A percentile compares a stretch with the other conserved stretches of the same genome.
These are phyloP conservation scores for Microcyclospora pomicola DNA, from an alignment of 2,329 filamentous ascomycete species.

Conservation along the genomic window DNA sequence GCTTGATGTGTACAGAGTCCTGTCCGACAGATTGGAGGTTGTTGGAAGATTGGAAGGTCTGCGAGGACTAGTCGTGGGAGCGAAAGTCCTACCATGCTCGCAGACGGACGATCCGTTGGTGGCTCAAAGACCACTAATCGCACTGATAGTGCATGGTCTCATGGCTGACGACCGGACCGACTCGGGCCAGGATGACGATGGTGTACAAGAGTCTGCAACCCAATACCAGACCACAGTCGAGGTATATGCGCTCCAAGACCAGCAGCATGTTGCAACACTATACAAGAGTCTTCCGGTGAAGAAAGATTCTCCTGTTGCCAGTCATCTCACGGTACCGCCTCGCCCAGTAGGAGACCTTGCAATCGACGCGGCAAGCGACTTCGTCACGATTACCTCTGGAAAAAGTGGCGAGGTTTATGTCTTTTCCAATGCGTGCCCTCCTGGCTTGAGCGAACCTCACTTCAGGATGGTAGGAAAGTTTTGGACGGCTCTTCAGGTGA, in stretches of 20 bases:
- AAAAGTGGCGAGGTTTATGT: constrained; percentile 78
- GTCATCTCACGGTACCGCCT: constrained; percentile 30
- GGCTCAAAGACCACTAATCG: constrained; percentile 57
- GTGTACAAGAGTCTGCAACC: constrained; percentile 18
- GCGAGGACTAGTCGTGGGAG: constrained; percentile 63
- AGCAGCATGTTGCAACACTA: constrained; percentile 56
- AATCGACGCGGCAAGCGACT: constrained; percentile 58
- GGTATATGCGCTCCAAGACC: constrained; percentile 71
- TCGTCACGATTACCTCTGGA: constrained; percentile 63
- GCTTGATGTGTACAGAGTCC: constrained; percentile 60
- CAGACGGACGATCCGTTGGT: constrained; percentile 36
- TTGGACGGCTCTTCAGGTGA: constrained; percentile 59
- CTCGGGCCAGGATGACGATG: constrained; percentile 19
- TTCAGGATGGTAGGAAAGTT: constrained; percentile 60
- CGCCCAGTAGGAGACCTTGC: constrained; percentile 58
- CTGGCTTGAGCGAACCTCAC: constrained; percentile 10
- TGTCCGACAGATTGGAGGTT: constrained; percentile 56
- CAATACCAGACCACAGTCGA: constrained; percentile 77
- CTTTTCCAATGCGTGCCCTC: constrained; percentile 32
- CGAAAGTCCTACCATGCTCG: constrained; percentile 67
- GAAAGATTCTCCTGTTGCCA: constrained; percentile 12
- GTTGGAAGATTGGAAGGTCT: constrained; percentile 61
- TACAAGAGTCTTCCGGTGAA: constrained; percentile 55
- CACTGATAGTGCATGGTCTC: constrained; percentile 67
- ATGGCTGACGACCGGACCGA: constrained; percentile 35